Evolutionary conservation across 2,329 filamentous ascomycete genomes (phyloP), one percentile per base, ranked within the genome.

Genomic region (Lecanicillium sp.): DNA sequence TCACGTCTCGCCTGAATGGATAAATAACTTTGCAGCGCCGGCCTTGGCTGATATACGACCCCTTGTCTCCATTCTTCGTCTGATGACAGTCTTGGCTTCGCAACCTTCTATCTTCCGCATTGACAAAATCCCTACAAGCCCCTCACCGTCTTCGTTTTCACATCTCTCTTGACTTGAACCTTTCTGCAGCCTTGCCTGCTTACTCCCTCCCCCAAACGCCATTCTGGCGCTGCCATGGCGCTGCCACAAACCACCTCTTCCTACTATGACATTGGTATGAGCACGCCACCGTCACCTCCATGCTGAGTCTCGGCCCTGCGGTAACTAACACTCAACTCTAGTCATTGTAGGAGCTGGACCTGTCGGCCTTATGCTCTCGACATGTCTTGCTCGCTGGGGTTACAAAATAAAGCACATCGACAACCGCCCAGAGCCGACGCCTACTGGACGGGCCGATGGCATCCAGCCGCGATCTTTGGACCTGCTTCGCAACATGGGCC

Each of bases 341-440:
- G 89, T 95, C 57, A 90, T 95, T 56, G 77, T 95, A 48, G 90
- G 90, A 54, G 90, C 90, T 48, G 90, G 90, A 14, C 90, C 90
- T 4, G 89, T 90, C 33, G 90, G 90, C 48, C 78, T 95, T 50
- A 83, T 94, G 69, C 77, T 95, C 20, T 93, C 89, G 8, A 90
- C 90, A 24, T 91, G 87, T 62, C 78, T 96, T 52, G 87, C 88
- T 52, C 78, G 90, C 71, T 95, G 90, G 88, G 90, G 90, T 17
- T 96, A 95, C 74, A 89, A 82, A 65, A 88, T 96, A 67, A 95
- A 91, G 73, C 89, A 95, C 68, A 89, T 95, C 61, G 90, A 95
- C 69, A 95, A 94, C 68, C 79, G 90, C 51, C 75, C 88, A 2
- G 86, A 91, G 60, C 90, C 90, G 14, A 95, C 90, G 11, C 62